These are phyloP conservation scores for Phytophthora crassamura DNA, from an alignment of 352 stramenopile species.

Conservation along the genomic window DNA sequence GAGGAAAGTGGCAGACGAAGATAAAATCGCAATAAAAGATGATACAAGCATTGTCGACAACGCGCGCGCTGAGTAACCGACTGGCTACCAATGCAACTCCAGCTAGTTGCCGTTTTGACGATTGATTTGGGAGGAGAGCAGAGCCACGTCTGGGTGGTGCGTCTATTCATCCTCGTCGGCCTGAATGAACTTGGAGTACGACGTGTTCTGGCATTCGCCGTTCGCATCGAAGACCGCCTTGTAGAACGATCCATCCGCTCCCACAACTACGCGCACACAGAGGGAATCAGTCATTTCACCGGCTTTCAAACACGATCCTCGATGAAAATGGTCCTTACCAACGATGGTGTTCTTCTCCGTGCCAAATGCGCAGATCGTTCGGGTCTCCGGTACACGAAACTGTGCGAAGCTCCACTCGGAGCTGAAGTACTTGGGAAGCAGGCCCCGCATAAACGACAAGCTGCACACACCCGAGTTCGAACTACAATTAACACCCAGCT, in stretches of 20 bases:
- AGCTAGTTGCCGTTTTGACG: conserved; percentile 19
- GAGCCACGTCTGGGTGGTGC: conserved; percentile 8
- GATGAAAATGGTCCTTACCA: conserved; percentile 48
- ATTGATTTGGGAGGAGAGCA: conserved; percentile 15
- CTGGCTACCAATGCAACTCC: conserved; percentile 14
- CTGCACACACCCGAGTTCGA: conserved; percentile 25
- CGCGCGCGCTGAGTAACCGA: conserved; percentile 13
- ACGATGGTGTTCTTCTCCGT: conserved; percentile 94
- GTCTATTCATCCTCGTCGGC: conserved; percentile 88
- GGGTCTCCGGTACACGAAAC: conserved; percentile 91
- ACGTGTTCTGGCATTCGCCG: conserved; percentile 90
- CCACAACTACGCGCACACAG: conserved; percentile 66
- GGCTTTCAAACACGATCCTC: neutral
- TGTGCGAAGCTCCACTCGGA: conserved; percentile 95
- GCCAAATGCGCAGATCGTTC: conserved; percentile 93
- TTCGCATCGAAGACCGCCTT: conserved; percentile 90
- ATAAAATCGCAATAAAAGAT: conserved; percentile 45
- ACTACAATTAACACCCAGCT: conserved; percentile 1
- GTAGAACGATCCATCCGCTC: conserved; percentile 89
- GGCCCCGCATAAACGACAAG: conserved; percentile 90
- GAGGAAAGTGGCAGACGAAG: conserved; percentile 29
- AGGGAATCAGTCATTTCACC: neutral
- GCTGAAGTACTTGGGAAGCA: conserved; percentile 94
- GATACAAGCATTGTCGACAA: conserved; percentile 44
- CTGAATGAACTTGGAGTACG: conserved; percentile 92